Evolutionary conservation across 208 protist genomes (phyloP), one percentile per base, ranked within the genome.

Genomic region (Crithidia brevicula): DNA sequence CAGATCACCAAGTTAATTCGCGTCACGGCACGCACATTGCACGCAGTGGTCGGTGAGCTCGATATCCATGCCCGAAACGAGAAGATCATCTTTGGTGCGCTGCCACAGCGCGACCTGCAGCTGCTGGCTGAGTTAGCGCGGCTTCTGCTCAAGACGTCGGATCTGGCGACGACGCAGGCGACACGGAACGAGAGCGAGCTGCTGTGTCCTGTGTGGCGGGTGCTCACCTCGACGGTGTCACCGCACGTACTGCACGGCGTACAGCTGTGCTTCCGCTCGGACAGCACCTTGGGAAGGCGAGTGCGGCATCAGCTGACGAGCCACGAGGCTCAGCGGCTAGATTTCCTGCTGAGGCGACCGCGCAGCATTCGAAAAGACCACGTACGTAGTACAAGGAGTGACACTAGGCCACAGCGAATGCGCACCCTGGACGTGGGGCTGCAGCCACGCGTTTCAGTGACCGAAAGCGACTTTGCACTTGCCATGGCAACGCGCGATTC

Each of bases 251-350:
- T 68, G 1, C 50, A 58, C 18, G 53, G 59, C 0, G 52, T 89
- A 4, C 74, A 74, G 4, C 40, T 69, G 20, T 92, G 62, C 61
- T 86, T 73, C 54, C 36, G 38, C 47, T 33, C 58, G 25, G 45
- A 27, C 31, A 83, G 63, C 51, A 45, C 60, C 1, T 71, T 92
- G 10, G 74, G 83, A 13, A 79, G 67, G 27, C 81, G 83, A 2
- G 70, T 92, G 7, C 73, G 77, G 18, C 34, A 56, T 11, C 57
- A 67, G 5, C 47, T 92, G 40, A 66, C 49, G 22, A 63, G 74
- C 18, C 68, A 72, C 25, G 80, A 88, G 38, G 54, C 47, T 46
- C 20, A 71, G 30, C 66, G 74, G 22, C 54, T 88, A 2, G 67
- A 86, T 15, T 20, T 25, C 20, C 57, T 85, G 33, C 51, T 63